Percentiles rank a stretch among this genome's conserved stretches.
These are phyloP conservation scores for Aplosporella prunicola DNA, from an alignment of 2,329 filamentous ascomycete species.

Conservation along the genomic window DNA sequence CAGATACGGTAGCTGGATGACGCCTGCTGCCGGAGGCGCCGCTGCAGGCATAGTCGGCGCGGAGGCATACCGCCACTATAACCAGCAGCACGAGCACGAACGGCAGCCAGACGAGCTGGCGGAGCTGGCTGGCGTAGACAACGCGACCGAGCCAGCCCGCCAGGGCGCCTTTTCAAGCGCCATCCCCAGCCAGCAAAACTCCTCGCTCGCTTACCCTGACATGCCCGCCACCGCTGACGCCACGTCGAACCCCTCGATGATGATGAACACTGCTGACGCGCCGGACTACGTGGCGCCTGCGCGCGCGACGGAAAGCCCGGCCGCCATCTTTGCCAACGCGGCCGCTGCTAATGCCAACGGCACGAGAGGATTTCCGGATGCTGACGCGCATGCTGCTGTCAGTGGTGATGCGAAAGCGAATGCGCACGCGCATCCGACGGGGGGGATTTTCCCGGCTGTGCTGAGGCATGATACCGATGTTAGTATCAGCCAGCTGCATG, in stretches of 20 bases:
- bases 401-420: slow-evolving; percentile 4
- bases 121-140: not conserved
- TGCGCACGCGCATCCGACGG: slow-evolving; percentile 24
- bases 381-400: slow-evolving; percentile 14
- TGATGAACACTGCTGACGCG: no score
- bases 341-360: slow-evolving; percentile 4
- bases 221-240: no score
- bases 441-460: slow-evolving; percentile 41
- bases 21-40: slow-evolving; percentile 37
- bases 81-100: slow-evolving; percentile 17
- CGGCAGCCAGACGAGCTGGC: slow-evolving; percentile 1
- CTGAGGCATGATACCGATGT: slow-evolving; percentile 38
- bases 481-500: slow-evolving; percentile 54
- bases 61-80: slow-evolving; percentile 24
- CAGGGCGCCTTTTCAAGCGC: not conserved
- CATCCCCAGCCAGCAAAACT: not conserved
- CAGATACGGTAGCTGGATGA: slow-evolving; percentile 46
- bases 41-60: slow-evolving; percentile 32
- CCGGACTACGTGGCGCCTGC: no score
- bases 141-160: not conserved
- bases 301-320: not conserved
- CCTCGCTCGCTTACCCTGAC: slow-evolving; percentile 1
- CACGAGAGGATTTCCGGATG: slow-evolving; percentile 13
- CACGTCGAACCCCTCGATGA: no score
- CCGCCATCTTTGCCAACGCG: not conserved